phyloP scores from a whole-genome alignment of 352 stramenopile species.

The Phytophthora uliginosa region DNA sequence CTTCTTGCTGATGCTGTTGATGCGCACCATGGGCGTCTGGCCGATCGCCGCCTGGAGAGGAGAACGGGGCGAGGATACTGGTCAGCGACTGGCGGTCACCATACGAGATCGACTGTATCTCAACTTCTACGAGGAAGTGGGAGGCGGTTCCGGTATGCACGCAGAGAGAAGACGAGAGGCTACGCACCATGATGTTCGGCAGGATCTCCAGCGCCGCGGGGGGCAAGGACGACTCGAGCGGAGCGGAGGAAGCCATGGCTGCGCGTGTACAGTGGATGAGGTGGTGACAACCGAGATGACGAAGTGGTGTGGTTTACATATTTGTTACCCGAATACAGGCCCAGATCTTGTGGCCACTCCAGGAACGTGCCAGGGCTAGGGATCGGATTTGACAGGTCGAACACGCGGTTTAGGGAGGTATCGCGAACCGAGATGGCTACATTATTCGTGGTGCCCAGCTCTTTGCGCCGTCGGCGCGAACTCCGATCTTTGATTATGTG shows the following conservation, averaged over 20 bases:
- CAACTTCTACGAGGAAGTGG: background rate
- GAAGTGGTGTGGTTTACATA: background rate
- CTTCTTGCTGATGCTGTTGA: conserved; percentile 92
- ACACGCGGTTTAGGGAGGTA: conserved; percentile 24
- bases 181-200: conserved; percentile 66
- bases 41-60: conserved; percentile 71
- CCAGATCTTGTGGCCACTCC: conserved; percentile 33
- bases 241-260: conserved; percentile 35
- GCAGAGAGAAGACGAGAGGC: background rate
- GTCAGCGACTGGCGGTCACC: background rate
- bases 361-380: conserved; percentile 44
- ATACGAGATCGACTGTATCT: background rate
- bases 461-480: conserved; percentile 29
- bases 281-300: background rate
- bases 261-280: background rate
- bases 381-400: conserved; percentile 45
- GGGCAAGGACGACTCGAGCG: conserved; percentile 38
- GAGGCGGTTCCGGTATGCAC: background rate
- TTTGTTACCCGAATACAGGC: background rate
- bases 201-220: conserved; percentile 60
- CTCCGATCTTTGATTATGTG: conserved; percentile 26
- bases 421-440: too few relatives aligned
- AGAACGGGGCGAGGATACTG: background rate
- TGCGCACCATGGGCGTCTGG: conserved; percentile 95
- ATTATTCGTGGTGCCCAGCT: conserved; percentile 30